phyloP scores from a whole-genome alignment of 352 stramenopile species.

The Pythium brachiatum region DNA sequence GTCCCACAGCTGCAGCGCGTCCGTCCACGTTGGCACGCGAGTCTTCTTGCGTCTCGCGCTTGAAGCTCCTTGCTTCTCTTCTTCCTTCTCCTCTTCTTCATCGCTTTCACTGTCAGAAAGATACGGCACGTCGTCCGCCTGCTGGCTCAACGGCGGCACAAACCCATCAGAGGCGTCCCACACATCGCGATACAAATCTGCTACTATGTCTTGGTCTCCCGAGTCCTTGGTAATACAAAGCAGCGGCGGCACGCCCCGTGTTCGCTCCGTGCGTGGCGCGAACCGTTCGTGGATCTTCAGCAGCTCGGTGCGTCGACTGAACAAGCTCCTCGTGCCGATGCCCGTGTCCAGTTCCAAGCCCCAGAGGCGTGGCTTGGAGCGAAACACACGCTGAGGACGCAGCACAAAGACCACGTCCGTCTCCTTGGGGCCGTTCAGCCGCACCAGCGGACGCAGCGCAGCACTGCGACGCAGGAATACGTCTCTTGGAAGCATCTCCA shows the following conservation, averaged over 20 bases:
- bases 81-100: slow-evolving; percentile 30
- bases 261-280: slow-evolving; percentile 27
- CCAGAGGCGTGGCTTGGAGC: slow-evolving; percentile 38
- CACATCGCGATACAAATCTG: slow-evolving; percentile 28
- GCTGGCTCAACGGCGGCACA: slow-evolving; percentile 33
- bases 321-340: slow-evolving; percentile 42
- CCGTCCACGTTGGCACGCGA: slow-evolving; percentile 27
- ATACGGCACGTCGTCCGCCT: slow-evolving; percentile 42
- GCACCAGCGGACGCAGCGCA: slow-evolving; percentile 46
- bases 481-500: slow-evolving; percentile 45
- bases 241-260: slow-evolving; percentile 21
- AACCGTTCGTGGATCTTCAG: slow-evolving; percentile 24
- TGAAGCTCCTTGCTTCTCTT: not conserved
- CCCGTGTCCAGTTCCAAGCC: slow-evolving; percentile 31
- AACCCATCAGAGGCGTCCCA: slow-evolving; percentile 41
- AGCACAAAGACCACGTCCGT: slow-evolving; percentile 48
- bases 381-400: slow-evolving; percentile 49
- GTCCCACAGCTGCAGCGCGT: slow-evolving; percentile 31
- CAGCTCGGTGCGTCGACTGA: slow-evolving; percentile 21
- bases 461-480: slow-evolving; percentile 52
- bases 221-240: not conserved
- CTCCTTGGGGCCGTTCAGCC: slow-evolving; percentile 36
- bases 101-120: slow-evolving; percentile 82
- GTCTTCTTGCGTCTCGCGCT: not conserved
- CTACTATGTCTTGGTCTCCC: not conserved